Evolutionary conservation across 345 rosid genomes (phyloP).

Genomic region (Balakata baccata): DNA sequence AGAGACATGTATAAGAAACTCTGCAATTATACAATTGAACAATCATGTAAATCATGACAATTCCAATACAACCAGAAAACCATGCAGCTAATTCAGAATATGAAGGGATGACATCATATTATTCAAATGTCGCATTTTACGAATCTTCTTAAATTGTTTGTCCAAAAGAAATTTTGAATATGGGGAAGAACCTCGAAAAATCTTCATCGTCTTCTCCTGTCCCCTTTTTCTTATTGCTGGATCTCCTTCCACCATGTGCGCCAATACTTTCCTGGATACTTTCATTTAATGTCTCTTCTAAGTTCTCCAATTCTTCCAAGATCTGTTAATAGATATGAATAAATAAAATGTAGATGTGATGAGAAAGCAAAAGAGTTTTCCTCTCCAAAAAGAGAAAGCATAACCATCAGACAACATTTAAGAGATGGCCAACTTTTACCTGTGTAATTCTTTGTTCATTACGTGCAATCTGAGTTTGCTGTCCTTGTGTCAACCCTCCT

Average conservation of each 20-base stretch:
- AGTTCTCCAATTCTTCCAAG: constrained; percentile 89
- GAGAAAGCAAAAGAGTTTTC: not conserved
- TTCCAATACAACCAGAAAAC: too few relatives aligned
- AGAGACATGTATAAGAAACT: not conserved
- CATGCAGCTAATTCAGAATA: too few relatives aligned
- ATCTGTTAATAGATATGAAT: constrained; percentile 40
- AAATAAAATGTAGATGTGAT: not conserved
- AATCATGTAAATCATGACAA: too few relatives aligned
- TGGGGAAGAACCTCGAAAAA: constrained; percentile 49
- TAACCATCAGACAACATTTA: not conserved
- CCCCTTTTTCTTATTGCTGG: constrained; percentile 55
- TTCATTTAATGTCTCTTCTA: constrained; percentile 93
- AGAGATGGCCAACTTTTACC: constrained; percentile 37
- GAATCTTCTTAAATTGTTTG: constrained; percentile 2
- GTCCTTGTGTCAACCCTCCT: constrained; percentile 98
- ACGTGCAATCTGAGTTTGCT: constrained; percentile 97
- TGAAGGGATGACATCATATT: constrained; percentile 4
- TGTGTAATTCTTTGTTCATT: constrained; percentile 86
- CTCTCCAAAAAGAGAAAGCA: not conserved
- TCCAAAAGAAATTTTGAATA: constrained; percentile 11
- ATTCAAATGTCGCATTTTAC: not conserved
- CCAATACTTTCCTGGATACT: constrained; percentile 93
- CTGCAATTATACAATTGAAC: not conserved
- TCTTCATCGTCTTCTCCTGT: constrained; percentile 60
- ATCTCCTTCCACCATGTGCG: constrained; percentile 57